Evolutionary conservation across 1,139 yeast species (phyloP), one percentile per base, ranked within the genome.

Genomic region (Yamadazyma trypodendri): DNA sequence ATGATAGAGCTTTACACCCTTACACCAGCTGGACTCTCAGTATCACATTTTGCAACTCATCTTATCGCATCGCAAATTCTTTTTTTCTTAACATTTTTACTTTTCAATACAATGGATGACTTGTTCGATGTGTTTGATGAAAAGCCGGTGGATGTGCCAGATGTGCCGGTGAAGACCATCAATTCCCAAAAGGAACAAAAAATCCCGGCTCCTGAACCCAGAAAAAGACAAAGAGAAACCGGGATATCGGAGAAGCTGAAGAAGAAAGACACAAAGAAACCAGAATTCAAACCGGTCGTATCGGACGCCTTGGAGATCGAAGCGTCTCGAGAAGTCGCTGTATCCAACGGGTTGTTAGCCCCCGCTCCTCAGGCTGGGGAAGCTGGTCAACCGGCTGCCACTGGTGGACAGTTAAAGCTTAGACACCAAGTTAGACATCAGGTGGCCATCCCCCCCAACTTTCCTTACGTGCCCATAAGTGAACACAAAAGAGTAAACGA

Each of bases 391-490:
- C n/a, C 31, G 8, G 62, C 65, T 28, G 75, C 70, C 32, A 61
- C 65, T 24, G 75, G 77, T 16, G 42, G 42, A 16, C 80, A 79
- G 50, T 82, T 88, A 43, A 81, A 83, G 57, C 70, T 90, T 45
- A 80, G 81, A 45, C 97, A 90, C 68, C 97, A 89, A 60, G 96
- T 92, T 39, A 82, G 97, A 61, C 98, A 92, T 65, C 97, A 92
- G 61, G 98, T 92, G 11, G 97, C 97, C 2, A 74, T 92, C 24
- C 98, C 98, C 1, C 94, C 95, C 4, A 84, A 84, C 43, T 92
- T 81, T 55, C 85, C 92, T 36, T 92, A 92, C 56, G 69, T 72
- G 10, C 97, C 97, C 13, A 88, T 92, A 49, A 83, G 92, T 31
- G 84, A 88, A 48, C 97, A 92, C 60, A 81, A 80, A 55, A 75